Conservation (phyloP, 1,139 yeast species). For the Pneumocystis sp. region DNA sequence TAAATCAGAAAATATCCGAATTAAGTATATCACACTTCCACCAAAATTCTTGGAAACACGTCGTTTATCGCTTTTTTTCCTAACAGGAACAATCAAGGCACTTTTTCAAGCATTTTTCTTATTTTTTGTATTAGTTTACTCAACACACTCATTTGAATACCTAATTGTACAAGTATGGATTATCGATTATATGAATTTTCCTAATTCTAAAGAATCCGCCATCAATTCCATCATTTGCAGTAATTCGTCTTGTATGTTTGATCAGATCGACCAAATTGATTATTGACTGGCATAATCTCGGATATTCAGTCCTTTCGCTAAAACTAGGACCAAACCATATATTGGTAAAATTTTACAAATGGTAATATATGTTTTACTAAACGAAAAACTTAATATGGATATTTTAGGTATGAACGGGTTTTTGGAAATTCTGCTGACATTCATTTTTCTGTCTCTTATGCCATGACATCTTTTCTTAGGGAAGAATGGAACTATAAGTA, state of each 20-base stretch:
- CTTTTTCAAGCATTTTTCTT: slow-evolving; percentile 29
- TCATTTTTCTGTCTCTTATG: slow-evolving; percentile 67
- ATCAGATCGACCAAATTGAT: slow-evolving; percentile 50
- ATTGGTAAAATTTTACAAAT: slow-evolving; percentile 24
- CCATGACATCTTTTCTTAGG: slow-evolving; percentile 37
- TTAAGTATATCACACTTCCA: background rate
- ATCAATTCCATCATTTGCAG: slow-evolving; percentile 60
- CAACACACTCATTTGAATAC: slow-evolving; percentile 48
- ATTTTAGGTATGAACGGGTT: slow-evolving; percentile 33
- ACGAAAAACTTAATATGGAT: background rate
- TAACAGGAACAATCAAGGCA: slow-evolving; percentile 50
- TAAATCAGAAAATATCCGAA: slow-evolving; percentile 14
- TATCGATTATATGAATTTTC: background rate
- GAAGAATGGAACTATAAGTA: slow-evolving; percentile 3
- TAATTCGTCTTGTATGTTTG: slow-evolving; percentile 40
- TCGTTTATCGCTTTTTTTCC: slow-evolving; percentile 34
- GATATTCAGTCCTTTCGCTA: slow-evolving; percentile 65
- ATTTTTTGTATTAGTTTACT: slow-evolving; percentile 34
- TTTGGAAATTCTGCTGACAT: slow-evolving; percentile 51
- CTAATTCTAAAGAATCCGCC: slow-evolving; percentile 85
- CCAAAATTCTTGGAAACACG: slow-evolving; percentile 4
- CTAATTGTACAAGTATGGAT: slow-evolving; percentile 22
- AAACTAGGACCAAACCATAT: slow-evolving; percentile 42
- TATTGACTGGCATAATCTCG: slow-evolving; percentile 94
- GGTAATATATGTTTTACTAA: slow-evolving; percentile 6